A percentile compares a stretch with the other conserved stretches of the same genome.
Evolutionary conservation across 371 early-diverging fungal species (phyloP).

Genomic region (Funneliformis caledonium): DNA sequence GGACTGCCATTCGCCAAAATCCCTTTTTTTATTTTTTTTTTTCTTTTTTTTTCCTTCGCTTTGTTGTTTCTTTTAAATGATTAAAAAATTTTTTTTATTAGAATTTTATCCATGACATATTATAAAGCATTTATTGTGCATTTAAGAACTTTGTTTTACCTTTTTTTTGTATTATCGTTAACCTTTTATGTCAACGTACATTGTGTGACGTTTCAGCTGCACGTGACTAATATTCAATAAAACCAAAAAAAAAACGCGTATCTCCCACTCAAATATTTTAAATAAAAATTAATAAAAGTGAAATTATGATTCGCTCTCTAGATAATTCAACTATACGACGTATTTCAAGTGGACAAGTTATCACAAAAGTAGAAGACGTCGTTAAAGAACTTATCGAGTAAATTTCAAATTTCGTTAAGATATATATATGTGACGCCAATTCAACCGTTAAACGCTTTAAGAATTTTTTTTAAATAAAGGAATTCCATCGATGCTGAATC

Average conservation of each 20-base stretch:
- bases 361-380: slow-evolving; percentile 19
- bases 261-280: background rate
- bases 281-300: no score
- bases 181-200: no score
- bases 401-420: background rate
- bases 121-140: no score
- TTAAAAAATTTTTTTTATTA: no score
- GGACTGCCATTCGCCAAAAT: slow-evolving; percentile 17
- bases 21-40: background rate
- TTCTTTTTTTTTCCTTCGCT: no score
- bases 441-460: background rate
- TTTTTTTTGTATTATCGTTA: no score
- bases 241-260: no score
- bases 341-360: slow-evolving; percentile 24
- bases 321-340: background rate
- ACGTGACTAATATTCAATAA: no score
- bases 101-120: no score
- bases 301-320: slow-evolving; percentile 17
- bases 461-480: background rate
- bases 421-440: background rate
- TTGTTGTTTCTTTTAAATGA: no score
- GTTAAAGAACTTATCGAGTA: slow-evolving; percentile 24
- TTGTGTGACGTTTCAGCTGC: no score
- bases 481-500: slow-evolving; percentile 25
- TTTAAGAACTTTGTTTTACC: no score